Evolutionary conservation across 2,329 filamentous ascomycete genomes (phyloP), one percentile per base, ranked within the genome.

Genomic region (Botrytis cinerea): DNA sequence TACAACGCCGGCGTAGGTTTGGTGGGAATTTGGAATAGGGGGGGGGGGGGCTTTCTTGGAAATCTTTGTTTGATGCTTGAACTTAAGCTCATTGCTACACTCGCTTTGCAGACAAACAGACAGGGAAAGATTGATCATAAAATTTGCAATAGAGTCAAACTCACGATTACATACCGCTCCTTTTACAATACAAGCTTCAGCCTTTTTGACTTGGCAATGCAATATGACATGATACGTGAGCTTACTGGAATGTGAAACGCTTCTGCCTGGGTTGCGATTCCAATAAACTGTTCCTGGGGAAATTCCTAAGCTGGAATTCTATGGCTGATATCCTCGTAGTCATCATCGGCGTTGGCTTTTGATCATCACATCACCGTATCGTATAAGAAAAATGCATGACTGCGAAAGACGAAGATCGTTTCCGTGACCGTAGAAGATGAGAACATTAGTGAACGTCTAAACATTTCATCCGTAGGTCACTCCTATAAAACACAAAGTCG

Each of bases 151-250:
- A 25, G 12, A 48, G 12, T 66, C 35, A 57, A n/a, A n/a, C 22
- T 20, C 20, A 22, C 18, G 28, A 28, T 54, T 40, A 28, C 35
- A 25, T 68, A 68, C 9, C 64, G 25, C 40, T 32, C 28, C 9
- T 45, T 43, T 57, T 32, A 25, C 10, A 69, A 69, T 45, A 28
- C 28, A 69, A 69, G 38, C 48, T 69, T 57, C 38, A 59, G 38
- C 48, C 35, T 32, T 38, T 57, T 32, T 57, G 18, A 43, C 35
- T 57, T 69, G 48, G 38, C 66, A 69, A 43, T 38, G 12, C 22
- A 66, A 38, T 66, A 46, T 35, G 22, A 28, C 51, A 61, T 14
- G 35, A 59, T 59, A 32, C 28, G 35, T 59, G 57, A 35, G 28
- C 57, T 61, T 40, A 40, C 28, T 66, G 63, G 62, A 66, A 43